Evolutionary conservation across 306 rosid species (phyloP), one percentile per base, ranked within the genome.

Genomic region (Prosopis cineraria): DNA sequence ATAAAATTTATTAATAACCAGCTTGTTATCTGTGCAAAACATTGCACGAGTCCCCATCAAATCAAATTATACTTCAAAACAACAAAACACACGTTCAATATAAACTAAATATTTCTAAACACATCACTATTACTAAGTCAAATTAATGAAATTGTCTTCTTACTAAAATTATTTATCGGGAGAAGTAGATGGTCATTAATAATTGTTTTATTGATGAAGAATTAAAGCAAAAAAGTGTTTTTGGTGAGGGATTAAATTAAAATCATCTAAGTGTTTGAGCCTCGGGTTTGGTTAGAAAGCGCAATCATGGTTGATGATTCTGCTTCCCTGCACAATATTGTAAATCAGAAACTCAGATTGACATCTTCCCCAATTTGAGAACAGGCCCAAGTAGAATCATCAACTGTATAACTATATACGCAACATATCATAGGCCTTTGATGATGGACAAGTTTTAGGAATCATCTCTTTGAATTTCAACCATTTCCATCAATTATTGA

Each of bases 391-490:
- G 33, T 24, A 24, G 63, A 24, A 55, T 76, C 55, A 24, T 76
- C 31, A n/a, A 56, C 17, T 6, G 7, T 7, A 59, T 30, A n/a
- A 56, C 17, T 6, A 16, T 7, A 59, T 30, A 44, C 3, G 10
- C 53, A 25, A 69, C 70, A 55, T 69, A 30, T 58, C 3, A 17
- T 69, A 7, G 55, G 31, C 50, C 60, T 10, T 36, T 12, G n/a
- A 58, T 22, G 6, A 37, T 25, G 73, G 44, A 73, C 76, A 34
- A 70, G 10, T 24, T 6, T 47, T 40, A 34, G 33, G 60, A 58
- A n/a, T 43, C 68, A 79, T 67, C 55, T 45, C 82, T 85, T 55
- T 39, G 73, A 84, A 72, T 20, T 27, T 40, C 1, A 19, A 41
- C 16, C 80, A 81, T 58, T 66, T 75, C 44, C 55, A 47, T 41